Evolutionary conservation across 2,329 filamentous ascomycete species (phyloP).

Genomic region (Fusarium solani-melongenae): DNA sequence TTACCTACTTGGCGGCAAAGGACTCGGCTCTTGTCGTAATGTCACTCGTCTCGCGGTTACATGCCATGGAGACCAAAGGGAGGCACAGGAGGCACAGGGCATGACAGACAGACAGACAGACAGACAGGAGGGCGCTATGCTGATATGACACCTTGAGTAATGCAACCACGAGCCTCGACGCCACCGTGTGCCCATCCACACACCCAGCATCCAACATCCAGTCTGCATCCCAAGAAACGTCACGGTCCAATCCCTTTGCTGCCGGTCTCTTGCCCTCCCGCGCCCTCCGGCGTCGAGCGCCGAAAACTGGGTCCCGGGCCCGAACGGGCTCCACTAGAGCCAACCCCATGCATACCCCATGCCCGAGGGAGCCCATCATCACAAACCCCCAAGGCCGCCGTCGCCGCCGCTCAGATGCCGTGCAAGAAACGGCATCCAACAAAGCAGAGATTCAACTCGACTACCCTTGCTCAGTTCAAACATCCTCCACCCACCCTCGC

Average conservation of each 20-base stretch:
- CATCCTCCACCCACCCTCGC: constrained; percentile 17
- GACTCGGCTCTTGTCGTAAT: constrained; percentile 17
- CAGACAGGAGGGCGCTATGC: not conserved
- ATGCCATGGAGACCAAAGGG: not conserved
- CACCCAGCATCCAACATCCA: not conserved
- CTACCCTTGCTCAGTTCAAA: constrained; percentile 19
- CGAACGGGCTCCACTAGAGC: constrained; percentile 19
- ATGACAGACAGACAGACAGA: not conserved
- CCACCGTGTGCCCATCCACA: constrained; percentile 1
- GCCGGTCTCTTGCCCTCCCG: constrained; percentile 9
- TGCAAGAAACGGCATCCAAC: constrained; percentile 11
- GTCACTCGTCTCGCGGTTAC: constrained; percentile 2
- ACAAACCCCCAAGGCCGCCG: not conserved
- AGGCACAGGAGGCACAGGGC: constrained; percentile 4
- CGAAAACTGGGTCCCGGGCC: constrained; percentile 33
- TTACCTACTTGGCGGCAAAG: constrained; percentile 14
- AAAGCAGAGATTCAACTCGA: constrained; percentile 3
- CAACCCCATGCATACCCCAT: constrained; percentile 8
- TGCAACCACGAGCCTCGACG: constrained; percentile 5
- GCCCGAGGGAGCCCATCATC: constrained; percentile 5
- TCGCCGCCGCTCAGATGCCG: constrained; percentile 5
- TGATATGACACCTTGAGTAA: not conserved
- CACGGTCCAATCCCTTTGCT: not conserved
- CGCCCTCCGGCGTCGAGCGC: constrained; percentile 19
- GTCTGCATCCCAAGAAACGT: not conserved